Conservation (phyloP, 2,329 filamentous ascomycete genomes). For the Fusarium sp. region DNA sequence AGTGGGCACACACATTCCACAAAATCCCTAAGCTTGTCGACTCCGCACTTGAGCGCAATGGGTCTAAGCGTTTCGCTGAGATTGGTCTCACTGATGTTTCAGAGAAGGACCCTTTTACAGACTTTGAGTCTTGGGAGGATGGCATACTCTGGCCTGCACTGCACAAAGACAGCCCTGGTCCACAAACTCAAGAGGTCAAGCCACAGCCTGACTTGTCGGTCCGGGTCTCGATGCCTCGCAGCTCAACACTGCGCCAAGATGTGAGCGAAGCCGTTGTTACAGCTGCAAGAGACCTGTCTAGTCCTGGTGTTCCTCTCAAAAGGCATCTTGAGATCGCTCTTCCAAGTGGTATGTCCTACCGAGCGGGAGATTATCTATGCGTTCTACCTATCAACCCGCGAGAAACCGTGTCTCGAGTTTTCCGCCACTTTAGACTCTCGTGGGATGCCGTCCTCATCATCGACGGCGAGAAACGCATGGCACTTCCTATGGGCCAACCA, state of each 20-base stretch:
- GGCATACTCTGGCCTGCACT: conserved; percentile 66
- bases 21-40: conserved; percentile 76
- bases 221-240: conserved; percentile 17
- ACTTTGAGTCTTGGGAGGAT: conserved; percentile 78
- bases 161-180: too few species aligned
- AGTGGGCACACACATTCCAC: conserved; percentile 76
- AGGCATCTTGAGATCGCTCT: conserved; percentile 77
- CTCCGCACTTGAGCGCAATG: conserved; percentile 59
- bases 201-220: conserved; percentile 51
- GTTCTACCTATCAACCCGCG: conserved; percentile 79
- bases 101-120: conserved; percentile 75
- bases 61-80: conserved; percentile 54
- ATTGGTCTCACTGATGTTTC: conserved; percentile 73
- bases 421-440: conserved; percentile 76
- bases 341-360: conserved; percentile 75
- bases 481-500: conserved; percentile 68
- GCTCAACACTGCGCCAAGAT: too few species aligned
- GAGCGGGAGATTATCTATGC: conserved; percentile 82
- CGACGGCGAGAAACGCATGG: conserved; percentile 63
- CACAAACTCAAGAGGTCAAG: conserved; percentile 43
- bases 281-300: conserved; percentile 33
- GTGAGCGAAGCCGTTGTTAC: background rate
- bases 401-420: conserved; percentile 72
- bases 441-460: conserved; percentile 79
- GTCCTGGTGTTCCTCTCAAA: conserved; percentile 60